Evolutionary conservation across 768 basidiomycete genomes (phyloP), one percentile per base, ranked within the genome.

Genomic region (Boletus coccyginus): DNA sequence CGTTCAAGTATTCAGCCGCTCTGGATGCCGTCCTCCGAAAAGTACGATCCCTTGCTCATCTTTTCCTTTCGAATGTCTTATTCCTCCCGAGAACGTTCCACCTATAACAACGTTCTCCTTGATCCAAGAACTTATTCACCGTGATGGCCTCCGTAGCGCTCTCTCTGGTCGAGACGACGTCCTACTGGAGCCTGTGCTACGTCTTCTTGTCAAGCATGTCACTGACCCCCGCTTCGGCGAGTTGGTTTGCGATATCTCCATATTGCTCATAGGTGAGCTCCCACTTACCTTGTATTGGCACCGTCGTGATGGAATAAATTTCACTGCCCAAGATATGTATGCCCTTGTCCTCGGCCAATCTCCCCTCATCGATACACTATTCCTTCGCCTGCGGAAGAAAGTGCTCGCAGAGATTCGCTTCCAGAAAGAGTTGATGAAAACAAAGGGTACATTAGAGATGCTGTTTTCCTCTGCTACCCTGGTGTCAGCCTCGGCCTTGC

Each of bases 1-100:
- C 75, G 39, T 99, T 98, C 80, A 92, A 91, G 66, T 98, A 99
- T 72, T 88, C 89, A 9, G 93, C 93, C 36, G 97, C 97, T 6
- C 74, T 99, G 52, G 96, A 99, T 73, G 85, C 92, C 7, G 94
- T 95, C 13, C 73, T 98, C 55, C 84, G 84, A 65, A 93, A 92
- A 79, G 91, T 90, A 62, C 51, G 77, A 43, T 41, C 17, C n/a
- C 35, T 24, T 33, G 9, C 19, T 17, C 43, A 0, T 29, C 11
- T 50, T 6, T 19, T 8, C 29, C n/a, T 36, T 50, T 7, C 21
- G 7, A 24, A n/a, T 19, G 40, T 54, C 54, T 52, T 31, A 58
- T 44, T 46, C 46, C 19, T 51, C 35, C n/a, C 46, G 13, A 97
- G 93, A 83, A 86, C 70, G 84, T 94, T 6, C 87, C 86, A 17